A percentile compares a stretch with the other conserved stretches of the same genome.
These are phyloP conservation scores for Lycium ferocissimum DNA, from an alignment of 257 asterid species.

Conservation along the genomic window DNA sequence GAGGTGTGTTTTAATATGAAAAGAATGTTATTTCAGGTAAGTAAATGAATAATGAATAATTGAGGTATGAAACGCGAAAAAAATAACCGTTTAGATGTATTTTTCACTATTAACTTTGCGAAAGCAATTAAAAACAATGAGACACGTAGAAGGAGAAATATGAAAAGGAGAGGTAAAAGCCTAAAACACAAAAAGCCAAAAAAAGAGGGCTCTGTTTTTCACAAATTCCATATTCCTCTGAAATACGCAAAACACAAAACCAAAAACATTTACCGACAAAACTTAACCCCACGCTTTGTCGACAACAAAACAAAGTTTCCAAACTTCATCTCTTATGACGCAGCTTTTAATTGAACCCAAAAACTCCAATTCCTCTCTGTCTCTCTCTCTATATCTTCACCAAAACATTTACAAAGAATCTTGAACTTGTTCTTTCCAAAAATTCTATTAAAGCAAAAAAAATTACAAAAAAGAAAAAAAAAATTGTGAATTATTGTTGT, in stretches of 20 bases:
- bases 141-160: background rate
- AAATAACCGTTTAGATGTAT: too few species aligned
- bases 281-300: conserved; percentile 32
- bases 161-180: background rate
- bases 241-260: conserved; percentile 22
- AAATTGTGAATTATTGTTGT: background rate
- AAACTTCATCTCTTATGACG: background rate
- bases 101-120: too few species aligned
- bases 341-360: background rate
- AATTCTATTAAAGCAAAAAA: background rate
- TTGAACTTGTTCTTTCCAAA: background rate
- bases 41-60: too few species aligned
- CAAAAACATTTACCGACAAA: conserved; percentile 27
- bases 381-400: background rate
- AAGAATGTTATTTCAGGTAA: too few species aligned
- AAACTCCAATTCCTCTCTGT: background rate
- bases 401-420: background rate
- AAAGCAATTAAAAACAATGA: background rate
- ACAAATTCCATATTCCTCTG: conserved; percentile 35
- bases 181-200: conserved; percentile 14
- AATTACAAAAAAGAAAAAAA: background rate
- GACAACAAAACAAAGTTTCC: conserved; percentile 14
- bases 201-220: conserved; percentile 27
- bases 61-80: too few species aligned
- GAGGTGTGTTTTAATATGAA: too few species aligned